Percentiles rank a stretch among this genome's conserved stretches.
Conservation (phyloP, 345 rosid genomes). For the Lepidium didymum region DNA sequence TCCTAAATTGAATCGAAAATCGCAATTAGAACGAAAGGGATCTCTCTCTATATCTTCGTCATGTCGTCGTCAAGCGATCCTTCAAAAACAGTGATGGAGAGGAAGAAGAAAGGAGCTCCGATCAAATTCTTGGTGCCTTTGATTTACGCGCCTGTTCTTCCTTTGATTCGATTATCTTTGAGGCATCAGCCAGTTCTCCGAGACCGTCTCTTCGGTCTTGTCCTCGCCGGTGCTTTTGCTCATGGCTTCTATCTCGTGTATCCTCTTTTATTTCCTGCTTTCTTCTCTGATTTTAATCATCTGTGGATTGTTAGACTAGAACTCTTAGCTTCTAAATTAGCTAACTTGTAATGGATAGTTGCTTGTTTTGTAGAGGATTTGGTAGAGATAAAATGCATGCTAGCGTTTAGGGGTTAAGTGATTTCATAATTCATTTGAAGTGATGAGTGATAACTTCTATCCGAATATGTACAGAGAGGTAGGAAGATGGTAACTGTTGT, state of each 20-base stretch:
- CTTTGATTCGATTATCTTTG: slow-evolving; percentile 69
- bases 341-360: background rate
- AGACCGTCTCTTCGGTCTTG: slow-evolving; percentile 73
- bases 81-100: slow-evolving; percentile 31
- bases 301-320: background rate
- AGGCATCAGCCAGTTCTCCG: slow-evolving; percentile 75
- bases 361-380: background rate
- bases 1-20: background rate
- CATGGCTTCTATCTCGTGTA: slow-evolving; percentile 94
- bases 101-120: slow-evolving; percentile 47
- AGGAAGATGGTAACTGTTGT: background rate
- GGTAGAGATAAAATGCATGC: background rate
- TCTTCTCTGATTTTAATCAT: background rate
- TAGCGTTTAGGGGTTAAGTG: background rate
- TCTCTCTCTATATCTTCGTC: background rate
- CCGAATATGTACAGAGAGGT: background rate
- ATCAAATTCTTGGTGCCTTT: slow-evolving; percentile 80
- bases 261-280: slow-evolving; percentile 36
- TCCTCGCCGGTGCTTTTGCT: slow-evolving; percentile 78
- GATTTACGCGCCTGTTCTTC: slow-evolving; percentile 85
- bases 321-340: background rate
- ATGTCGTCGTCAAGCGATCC: slow-evolving; percentile 26
- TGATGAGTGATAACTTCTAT: background rate
- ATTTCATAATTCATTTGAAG: background rate
- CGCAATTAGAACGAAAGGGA: background rate